A percentile compares a stretch with the other conserved stretches of the same genome.
These are phyloP conservation scores for Trichoderma asperelloides DNA, from an alignment of 495 filamentous ascomycete genomes.

Conservation along the genomic window DNA sequence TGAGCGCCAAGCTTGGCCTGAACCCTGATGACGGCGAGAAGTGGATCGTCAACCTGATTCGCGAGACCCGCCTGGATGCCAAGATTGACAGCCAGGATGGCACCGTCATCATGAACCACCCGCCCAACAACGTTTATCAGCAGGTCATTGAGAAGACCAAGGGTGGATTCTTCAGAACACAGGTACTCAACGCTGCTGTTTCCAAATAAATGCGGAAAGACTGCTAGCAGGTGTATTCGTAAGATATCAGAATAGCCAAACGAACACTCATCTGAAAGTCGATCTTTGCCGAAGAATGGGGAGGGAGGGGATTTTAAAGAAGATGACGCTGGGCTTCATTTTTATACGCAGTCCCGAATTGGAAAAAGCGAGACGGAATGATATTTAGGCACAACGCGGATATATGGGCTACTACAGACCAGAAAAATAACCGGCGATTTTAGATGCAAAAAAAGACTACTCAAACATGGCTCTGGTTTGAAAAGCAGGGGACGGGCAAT, in stretches of 20 bases:
- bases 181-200: constrained; percentile 57
- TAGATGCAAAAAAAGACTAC: background rate
- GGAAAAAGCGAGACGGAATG: background rate
- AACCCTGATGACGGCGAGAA: constrained; percentile 94
- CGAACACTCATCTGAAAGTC: background rate
- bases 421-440: background rate
- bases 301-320: background rate
- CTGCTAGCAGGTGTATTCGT: background rate
- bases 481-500: background rate
- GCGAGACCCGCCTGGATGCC: constrained; percentile 92
- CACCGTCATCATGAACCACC: constrained; percentile 99
- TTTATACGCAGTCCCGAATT: background rate
- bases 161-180: constrained; percentile 85
- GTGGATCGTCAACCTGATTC: constrained; percentile 99
- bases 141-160: constrained; percentile 96
- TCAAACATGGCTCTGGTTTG: background rate
- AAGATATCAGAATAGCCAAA: background rate
- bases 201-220: constrained; percentile 23
- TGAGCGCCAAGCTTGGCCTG: constrained; percentile 81
- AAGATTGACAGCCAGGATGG: constrained; percentile 99
- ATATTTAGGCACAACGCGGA: background rate
- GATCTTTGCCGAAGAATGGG: background rate
- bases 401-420: background rate
- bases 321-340: background rate
- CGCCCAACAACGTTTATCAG: constrained; percentile 94